Conservation (phyloP, 2,329 filamentous ascomycete species). For the Pseudocercospora fuligena region DNA sequence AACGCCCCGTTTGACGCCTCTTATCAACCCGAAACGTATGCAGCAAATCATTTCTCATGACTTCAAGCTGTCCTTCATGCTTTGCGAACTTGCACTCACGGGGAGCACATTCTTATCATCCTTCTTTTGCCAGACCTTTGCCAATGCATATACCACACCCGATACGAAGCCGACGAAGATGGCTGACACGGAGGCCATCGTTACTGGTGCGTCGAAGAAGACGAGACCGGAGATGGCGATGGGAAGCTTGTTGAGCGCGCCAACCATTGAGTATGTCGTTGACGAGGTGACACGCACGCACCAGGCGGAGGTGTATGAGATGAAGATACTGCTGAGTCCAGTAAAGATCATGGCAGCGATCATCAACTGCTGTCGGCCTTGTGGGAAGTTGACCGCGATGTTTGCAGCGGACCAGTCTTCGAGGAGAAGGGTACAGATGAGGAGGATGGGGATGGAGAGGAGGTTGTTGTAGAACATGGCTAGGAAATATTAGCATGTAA, state of each 20-base stretch:
- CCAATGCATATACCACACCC: constrained; percentile 86
- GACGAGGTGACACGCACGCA: constrained; percentile 97
- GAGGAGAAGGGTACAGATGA: constrained; percentile 77
- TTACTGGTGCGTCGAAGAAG: constrained; percentile 95
- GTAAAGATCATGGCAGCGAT: constrained; percentile 92
- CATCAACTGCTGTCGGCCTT: constrained; percentile 73
- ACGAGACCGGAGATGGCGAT: constrained; percentile 89
- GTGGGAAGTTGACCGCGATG: constrained; percentile 84
- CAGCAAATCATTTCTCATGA: constrained; percentile 48
- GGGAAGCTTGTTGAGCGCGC: constrained; percentile 95
- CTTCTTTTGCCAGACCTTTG: constrained; percentile 81
- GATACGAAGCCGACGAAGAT: constrained; percentile 91
- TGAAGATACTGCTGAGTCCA: constrained; percentile 90
- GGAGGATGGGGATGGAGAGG: constrained; percentile 88
- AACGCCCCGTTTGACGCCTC: neutral
- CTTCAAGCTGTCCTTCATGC: constrained; percentile 84
- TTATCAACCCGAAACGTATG: neutral
- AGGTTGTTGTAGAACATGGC: constrained; percentile 99
- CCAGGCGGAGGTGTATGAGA: constrained; percentile 99
- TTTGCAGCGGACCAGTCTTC: constrained; percentile 94
- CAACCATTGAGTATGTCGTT: constrained; percentile 98
- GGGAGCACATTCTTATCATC: constrained; percentile 64
- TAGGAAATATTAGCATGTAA: constrained; percentile 45
- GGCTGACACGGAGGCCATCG: constrained; percentile 86
- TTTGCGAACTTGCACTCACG: constrained; percentile 83